Evolutionary conservation across 73 alveolate species (phyloP).

Genomic region (Paramecium sonneborni): DNA sequence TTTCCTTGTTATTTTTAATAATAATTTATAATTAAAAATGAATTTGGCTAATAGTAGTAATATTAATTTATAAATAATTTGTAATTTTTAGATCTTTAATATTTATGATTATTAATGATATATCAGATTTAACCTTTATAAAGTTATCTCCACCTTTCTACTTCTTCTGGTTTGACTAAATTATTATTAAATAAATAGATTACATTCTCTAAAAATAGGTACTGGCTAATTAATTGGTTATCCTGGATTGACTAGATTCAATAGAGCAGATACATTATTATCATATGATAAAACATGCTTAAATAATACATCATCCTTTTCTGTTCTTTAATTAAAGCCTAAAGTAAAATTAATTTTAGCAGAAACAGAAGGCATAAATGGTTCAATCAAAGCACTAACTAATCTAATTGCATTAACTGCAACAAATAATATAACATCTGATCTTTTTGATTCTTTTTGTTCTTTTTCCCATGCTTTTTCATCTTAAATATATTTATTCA

Average conservation of each 20-base stretch:
- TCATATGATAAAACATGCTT: conserved; percentile 75
- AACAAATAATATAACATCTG: conserved; percentile 78
- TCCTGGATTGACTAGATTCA: conserved; percentile 75
- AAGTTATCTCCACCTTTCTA: conserved; percentile 13
- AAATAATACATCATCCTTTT: conserved; percentile 77
- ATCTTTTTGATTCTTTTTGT: conserved; percentile 81
- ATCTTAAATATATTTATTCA: conserved; percentile 87
- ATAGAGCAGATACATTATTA: conserved; percentile 42
- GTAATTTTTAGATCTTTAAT: not conserved
- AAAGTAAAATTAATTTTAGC: conserved; percentile 94
- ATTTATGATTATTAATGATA: not conserved
- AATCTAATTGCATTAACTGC: conserved; percentile 83
- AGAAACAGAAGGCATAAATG: conserved; percentile 95
- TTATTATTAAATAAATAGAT: not conserved
- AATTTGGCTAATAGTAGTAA: not conserved
- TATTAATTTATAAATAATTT: not conserved
- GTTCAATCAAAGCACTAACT: conserved; percentile 87
- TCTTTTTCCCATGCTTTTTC: conserved; percentile 90
- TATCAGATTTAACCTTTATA: conserved; percentile 55
- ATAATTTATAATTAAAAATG: not conserved
- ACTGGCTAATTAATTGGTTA: conserved; percentile 82
- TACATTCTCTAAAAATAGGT: conserved; percentile 88
- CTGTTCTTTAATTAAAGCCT: conserved; percentile 79
- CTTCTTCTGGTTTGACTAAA: not conserved
- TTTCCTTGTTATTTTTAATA: too few species aligned